Base-by-base conservation (phyloP, 495 filamentous ascomycete genomes). In the Trichocladium uniseriatum region DNA sequence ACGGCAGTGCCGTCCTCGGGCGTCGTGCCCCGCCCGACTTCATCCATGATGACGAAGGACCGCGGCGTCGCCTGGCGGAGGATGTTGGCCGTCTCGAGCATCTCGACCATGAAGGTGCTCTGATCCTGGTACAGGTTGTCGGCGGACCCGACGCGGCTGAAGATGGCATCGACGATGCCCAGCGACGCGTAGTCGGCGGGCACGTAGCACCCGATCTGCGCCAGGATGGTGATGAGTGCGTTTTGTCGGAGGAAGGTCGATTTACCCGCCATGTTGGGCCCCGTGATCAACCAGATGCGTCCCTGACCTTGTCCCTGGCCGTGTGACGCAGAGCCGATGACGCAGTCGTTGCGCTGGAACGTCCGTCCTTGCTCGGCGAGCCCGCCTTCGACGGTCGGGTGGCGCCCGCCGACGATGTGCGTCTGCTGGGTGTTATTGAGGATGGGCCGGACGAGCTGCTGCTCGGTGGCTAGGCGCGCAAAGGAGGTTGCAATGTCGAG, bases 221-320 rank as follows among this genome's bases (percentile, higher is more conserved):
- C 90, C 8, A 98, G 77, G 48, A 98, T 87, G 5, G 84, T 86
- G 57, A 96, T 94, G 47, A 98, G 71, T 1, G 92, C 92, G 67
- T 94, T 96, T 49, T 96, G 92, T 2, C 94, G 82, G 3, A 98
- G 72, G 60, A 94, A 98, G 0, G 92, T 98, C 61, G 82, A 88
- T 68, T 98, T 98, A 24, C 92, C 92, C 6, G 83, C 94, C 92
- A 98, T 98, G 70, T 98, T 98, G n/a, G 94, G 92, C 0, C 92
- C 92, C 1, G 91, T 96, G 53, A 98, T 86, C 21, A 98, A 77
- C 84, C 87, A 91, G 36, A 89, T 75, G 3, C 78, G 57, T 20
- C 38, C 28, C n/a, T 45, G 32, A 21, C 8, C 14, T 3, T 43
- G 31, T 1, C 11, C 24, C 8, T 31, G 39, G 14, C 6, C 6